Evolutionary conservation across 495 filamentous ascomycete species (phyloP).

Genomic region (Penicillium subrubescens): DNA sequence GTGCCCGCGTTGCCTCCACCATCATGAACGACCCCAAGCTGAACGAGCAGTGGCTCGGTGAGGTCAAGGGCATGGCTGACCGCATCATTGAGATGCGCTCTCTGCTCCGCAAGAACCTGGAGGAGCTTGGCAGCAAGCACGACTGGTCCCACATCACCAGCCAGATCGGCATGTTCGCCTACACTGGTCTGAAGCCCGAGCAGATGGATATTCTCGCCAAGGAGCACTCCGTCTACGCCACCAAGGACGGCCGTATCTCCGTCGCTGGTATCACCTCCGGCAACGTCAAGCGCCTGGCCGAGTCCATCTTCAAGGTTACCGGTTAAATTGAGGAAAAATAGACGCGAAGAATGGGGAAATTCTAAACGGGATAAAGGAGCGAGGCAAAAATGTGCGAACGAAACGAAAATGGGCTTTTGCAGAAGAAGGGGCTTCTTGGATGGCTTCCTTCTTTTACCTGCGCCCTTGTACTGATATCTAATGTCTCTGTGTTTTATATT

Average conservation of each 20-base stretch:
- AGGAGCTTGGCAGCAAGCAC: slow-evolving; percentile 91
- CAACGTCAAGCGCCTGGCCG: slow-evolving; percentile 91
- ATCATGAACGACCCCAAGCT: slow-evolving; percentile 87
- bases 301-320: slow-evolving; percentile 93
- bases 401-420: not conserved
- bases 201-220: slow-evolving; percentile 92
- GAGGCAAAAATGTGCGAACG: slow-evolving; percentile 16
- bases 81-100: slow-evolving; percentile 98
- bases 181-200: slow-evolving; percentile 89
- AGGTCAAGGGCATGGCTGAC: slow-evolving; percentile 99
- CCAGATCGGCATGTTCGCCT: slow-evolving; percentile 99
- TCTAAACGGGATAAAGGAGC: slow-evolving; percentile 11
- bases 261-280: slow-evolving; percentile 92
- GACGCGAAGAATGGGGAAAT: slow-evolving; percentile 13
- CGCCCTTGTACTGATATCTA: slow-evolving; percentile 37
- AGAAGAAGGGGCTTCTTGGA: slow-evolving; percentile 2
- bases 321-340: slow-evolving; percentile 46
- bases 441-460: slow-evolving; percentile 5
- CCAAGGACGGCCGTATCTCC: slow-evolving; percentile 95
- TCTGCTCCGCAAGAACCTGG: slow-evolving; percentile 87
- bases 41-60: slow-evolving; percentile 91
- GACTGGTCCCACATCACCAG: slow-evolving; percentile 98
- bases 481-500: slow-evolving; percentile 33
- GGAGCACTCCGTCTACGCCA: slow-evolving; percentile 98
- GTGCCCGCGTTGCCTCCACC: slow-evolving; percentile 88